A percentile compares a stretch with the other conserved stretches of the same genome.
These are phyloP conservation scores for Fusarium buxicola DNA, from an alignment of 2,329 filamentous ascomycete species.

Conservation along the genomic window DNA sequence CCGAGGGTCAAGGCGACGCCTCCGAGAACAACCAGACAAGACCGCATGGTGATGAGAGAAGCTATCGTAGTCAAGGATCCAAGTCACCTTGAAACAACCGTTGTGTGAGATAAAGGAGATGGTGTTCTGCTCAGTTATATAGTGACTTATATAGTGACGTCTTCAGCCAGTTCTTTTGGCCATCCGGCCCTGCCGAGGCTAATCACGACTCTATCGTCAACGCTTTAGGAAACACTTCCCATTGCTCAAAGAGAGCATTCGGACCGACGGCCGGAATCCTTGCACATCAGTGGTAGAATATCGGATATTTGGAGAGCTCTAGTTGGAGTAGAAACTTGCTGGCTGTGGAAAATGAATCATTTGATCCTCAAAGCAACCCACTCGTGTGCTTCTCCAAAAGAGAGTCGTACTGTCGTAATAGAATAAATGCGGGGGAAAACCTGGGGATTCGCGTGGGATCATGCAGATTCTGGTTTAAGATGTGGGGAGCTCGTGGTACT, in stretches of 20 bases:
- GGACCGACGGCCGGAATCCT: conserved; percentile 21
- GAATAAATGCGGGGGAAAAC: conserved; percentile 31
- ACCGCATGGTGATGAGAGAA: conserved; percentile 26
- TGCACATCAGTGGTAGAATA: conserved; percentile 12
- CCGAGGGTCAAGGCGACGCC: conserved; percentile 26
- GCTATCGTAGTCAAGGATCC: background rate
- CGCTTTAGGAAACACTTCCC: conserved; percentile 4
- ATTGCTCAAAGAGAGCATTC: conserved; percentile 17
- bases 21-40: conserved; percentile 25
- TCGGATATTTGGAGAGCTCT: background rate
- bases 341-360: background rate
- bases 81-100: conserved; percentile 10
- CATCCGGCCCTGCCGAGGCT: background rate
- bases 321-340: background rate
- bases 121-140: background rate
- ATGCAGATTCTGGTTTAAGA: conserved; percentile 29
- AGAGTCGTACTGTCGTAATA: background rate
- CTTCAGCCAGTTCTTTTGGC: background rate
- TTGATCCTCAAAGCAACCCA: background rate
- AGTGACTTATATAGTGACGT: conserved; percentile 17
- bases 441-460: conserved; percentile 24
- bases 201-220: conserved; percentile 4
- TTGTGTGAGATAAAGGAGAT: background rate
- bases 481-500: conserved; percentile 28
- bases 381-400: background rate